phyloP scores from a whole-genome alignment of 1,139 yeast species.

The Taiozyma sp. region DNA sequence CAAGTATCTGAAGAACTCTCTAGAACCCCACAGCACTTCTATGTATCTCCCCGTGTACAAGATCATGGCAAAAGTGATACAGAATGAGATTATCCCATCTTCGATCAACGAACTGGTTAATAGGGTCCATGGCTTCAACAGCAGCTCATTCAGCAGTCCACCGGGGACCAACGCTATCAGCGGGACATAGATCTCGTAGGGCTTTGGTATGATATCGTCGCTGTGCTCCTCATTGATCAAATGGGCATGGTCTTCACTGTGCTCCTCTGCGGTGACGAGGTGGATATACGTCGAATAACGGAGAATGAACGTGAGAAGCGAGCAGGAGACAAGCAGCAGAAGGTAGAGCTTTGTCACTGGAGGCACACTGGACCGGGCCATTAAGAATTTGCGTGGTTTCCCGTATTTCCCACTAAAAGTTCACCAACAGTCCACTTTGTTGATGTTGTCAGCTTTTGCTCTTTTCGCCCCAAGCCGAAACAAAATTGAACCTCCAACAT shows the following conservation, averaged over 20 bases:
- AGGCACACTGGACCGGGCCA: slow-evolving; percentile 17
- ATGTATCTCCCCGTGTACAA: slow-evolving; percentile 20
- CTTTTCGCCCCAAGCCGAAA: not conserved
- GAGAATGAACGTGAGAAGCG: slow-evolving; percentile 16
- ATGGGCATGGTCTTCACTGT: slow-evolving; percentile 20
- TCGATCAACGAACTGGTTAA: slow-evolving; percentile 18
- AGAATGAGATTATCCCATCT: slow-evolving; percentile 12
- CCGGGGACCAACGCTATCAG: slow-evolving; percentile 16
- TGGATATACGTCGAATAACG: slow-evolving; percentile 21
- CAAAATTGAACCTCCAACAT: not conserved
- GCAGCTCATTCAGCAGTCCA: slow-evolving; percentile 4
- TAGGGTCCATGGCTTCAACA: slow-evolving; percentile 17
- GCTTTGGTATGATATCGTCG: slow-evolving; percentile 9
- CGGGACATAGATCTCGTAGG: slow-evolving; percentile 19
- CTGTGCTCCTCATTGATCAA: slow-evolving; percentile 7
- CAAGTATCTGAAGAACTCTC: slow-evolving; percentile 18
- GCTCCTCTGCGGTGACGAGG: slow-evolving; percentile 15
- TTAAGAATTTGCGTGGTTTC: not conserved
- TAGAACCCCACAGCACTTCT: slow-evolving; percentile 20
- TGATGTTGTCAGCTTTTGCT: not conserved
- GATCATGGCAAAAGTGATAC: slow-evolving; percentile 10
- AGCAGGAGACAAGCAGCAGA: slow-evolving; percentile 6
- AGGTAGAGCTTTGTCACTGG: slow-evolving; percentile 19
- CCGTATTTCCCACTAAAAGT: too few species aligned
- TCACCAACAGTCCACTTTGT: not conserved